Conservation (phyloP, 2,329 filamentous ascomycete species). For the Xylariaceae sp. region DNA sequence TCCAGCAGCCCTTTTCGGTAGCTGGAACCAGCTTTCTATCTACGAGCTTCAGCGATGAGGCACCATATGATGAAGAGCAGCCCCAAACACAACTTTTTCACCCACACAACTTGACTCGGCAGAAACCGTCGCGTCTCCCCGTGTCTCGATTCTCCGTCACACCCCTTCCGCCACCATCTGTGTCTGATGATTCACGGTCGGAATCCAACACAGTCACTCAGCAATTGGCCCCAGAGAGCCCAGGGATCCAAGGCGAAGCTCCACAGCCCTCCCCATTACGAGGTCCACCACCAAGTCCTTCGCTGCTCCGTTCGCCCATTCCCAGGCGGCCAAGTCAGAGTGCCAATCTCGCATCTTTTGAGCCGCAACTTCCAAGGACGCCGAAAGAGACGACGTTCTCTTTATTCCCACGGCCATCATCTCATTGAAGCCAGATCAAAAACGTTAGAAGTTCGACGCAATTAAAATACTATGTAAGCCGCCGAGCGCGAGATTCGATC, state of each 20-base stretch:
- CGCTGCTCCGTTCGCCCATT: conserved; percentile 11
- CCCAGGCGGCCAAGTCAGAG: conserved; percentile 8
- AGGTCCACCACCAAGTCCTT: conserved; percentile 8
- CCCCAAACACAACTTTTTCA: conserved; percentile 4
- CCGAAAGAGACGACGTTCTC: not conserved
- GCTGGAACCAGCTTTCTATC: conserved; percentile 7
- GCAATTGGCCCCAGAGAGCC: not conserved
- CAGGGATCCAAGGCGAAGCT: not conserved
- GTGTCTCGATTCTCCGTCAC: conserved; percentile 13
- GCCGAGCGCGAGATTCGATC: too few species aligned
- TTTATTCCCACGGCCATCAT: not conserved
- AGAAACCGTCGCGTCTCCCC: conserved; percentile 3
- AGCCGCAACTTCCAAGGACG: not conserved
- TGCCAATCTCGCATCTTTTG: conserved; percentile 1
- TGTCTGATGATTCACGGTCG: conserved; percentile 2
- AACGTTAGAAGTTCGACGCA: too few species aligned
- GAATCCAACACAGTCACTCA: conserved; percentile 4
- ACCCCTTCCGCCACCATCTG: conserved; percentile 4
- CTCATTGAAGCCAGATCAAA: not conserved
- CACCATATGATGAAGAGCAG: not conserved
- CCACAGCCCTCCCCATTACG: conserved; percentile 6
- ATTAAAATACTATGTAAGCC: too few species aligned
- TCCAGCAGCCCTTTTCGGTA: not conserved
- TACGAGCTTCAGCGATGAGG: conserved; percentile 9
- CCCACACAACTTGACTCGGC: not conserved